Conservation (phyloP, 176 grass and related monocot species). For the Sorghum bicolor region DNA sequence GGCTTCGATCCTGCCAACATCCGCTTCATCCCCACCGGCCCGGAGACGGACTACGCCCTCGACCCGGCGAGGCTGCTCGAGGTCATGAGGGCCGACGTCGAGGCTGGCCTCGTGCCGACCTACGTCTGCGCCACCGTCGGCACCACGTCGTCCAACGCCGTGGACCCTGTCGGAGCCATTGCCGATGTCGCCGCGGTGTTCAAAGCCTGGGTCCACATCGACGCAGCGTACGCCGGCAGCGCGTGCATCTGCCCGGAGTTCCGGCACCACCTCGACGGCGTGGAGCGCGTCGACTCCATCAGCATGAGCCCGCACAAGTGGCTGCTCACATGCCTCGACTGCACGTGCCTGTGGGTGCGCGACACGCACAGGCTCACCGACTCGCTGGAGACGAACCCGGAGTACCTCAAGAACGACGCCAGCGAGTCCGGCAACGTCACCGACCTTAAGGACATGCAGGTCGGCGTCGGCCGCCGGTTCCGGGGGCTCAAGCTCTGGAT, state of each 20-base stretch:
- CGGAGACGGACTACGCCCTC: conserved; percentile 22
- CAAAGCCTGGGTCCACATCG: conserved; percentile 49
- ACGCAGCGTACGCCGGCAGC: conserved; percentile 49
- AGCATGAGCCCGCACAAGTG: conserved; percentile 69
- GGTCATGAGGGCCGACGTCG: conserved; percentile 37
- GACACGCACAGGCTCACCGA: conserved; percentile 29
- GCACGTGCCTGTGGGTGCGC: conserved; percentile 55
- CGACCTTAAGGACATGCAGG: conserved; percentile 56
- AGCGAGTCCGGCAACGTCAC: conserved; percentile 44
- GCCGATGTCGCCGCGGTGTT: conserved; percentile 23
- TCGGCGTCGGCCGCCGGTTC: conserved; percentile 49
- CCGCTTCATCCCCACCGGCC: conserved; percentile 16
- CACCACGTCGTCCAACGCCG: conserved; percentile 49
- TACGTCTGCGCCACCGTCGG: conserved; percentile 62
- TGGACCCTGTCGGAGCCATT: conserved; percentile 39
- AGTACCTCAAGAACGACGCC: conserved; percentile 53
- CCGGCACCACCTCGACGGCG: conserved; percentile 39
- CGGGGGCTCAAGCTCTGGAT: conserved; percentile 55
- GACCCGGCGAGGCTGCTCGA: conserved; percentile 10
- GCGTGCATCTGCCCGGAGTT: conserved; percentile 67
- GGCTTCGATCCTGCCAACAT: conserved; percentile 37
- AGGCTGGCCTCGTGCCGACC: conserved; percentile 40
- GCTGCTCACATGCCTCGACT: conserved; percentile 37
- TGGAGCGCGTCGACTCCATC: conserved; percentile 41
- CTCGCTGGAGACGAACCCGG: conserved; percentile 39